These are phyloP conservation scores for Dryas integrifolia DNA, from an alignment of 331 rosid species.

Conservation along the genomic window DNA sequence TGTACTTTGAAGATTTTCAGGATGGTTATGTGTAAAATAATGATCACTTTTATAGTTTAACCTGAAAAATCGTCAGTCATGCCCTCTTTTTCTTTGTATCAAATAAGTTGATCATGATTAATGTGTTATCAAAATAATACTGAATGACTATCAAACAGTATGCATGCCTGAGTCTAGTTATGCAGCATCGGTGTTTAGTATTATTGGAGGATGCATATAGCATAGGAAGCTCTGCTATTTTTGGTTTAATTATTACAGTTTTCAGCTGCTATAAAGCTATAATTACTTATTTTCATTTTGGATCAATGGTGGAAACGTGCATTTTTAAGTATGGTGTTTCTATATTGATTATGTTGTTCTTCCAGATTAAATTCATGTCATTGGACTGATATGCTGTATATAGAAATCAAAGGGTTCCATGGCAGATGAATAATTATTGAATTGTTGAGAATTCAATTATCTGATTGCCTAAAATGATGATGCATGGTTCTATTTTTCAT, in stretches of 20 bases:
- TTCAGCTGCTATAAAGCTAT: background rate
- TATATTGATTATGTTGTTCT: background rate
- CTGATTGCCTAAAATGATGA: slow-evolving; percentile 1
- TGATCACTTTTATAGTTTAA: no score
- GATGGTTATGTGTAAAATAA: no score
- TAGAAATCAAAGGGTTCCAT: background rate
- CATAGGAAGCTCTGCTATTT: background rate
- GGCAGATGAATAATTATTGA: background rate
- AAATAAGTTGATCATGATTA: background rate
- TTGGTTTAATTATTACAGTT: background rate
- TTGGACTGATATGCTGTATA: background rate
- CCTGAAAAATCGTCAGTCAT: no score
- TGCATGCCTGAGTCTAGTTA: background rate
- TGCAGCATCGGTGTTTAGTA: slow-evolving; percentile 1
- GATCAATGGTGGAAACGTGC: background rate
- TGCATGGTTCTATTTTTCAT: slow-evolving; percentile 11
- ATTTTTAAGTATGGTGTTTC: background rate
- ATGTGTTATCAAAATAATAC: slow-evolving; percentile 4
- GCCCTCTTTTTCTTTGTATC: background rate
- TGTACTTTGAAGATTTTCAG: no score
- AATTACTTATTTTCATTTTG: background rate
- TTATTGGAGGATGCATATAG: background rate
- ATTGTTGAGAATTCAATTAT: background rate
- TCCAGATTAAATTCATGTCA: background rate
- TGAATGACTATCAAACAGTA: background rate